Conservation (phyloP, 495 filamentous ascomycete species). For the Aspergillus cristatus region DNA sequence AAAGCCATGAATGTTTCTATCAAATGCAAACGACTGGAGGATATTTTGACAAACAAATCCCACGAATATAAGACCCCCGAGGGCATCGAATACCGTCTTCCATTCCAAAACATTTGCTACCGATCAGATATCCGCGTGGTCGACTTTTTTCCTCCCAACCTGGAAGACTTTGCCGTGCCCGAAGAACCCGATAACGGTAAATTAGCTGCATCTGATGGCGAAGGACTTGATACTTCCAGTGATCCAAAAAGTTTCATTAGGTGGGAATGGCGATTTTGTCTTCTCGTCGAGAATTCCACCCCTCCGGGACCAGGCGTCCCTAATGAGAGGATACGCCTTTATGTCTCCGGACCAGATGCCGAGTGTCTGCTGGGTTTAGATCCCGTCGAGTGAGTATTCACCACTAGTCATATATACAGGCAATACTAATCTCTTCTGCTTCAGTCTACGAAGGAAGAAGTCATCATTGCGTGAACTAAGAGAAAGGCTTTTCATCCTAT, state of each 20-base stretch:
- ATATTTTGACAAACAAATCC: conserved; percentile 30
- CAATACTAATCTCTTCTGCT: conserved; percentile 1
- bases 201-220: conserved; percentile 32
- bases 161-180: conserved; percentile 65
- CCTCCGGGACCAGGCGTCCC: conserved; percentile 19
- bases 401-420: neutral
- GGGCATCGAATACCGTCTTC: conserved; percentile 38
- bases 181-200: conserved; percentile 34
- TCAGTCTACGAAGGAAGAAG: conserved; percentile 46
- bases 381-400: conserved; percentile 51
- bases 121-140: conserved; percentile 60
- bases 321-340: conserved; percentile 46
- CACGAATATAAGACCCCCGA: conserved; percentile 33
- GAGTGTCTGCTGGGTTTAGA: conserved; percentile 57
- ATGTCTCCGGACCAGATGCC: conserved; percentile 56
- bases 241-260: conserved; percentile 9
- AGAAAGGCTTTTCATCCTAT: conserved; percentile 69
- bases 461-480: conserved; percentile 40
- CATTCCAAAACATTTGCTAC: conserved; percentile 72
- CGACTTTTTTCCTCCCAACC: conserved; percentile 63
- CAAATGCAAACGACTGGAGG: conserved; percentile 15
- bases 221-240: conserved; percentile 23
- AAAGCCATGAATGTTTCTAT: no score
- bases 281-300: conserved; percentile 57
- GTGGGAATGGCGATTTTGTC: conserved; percentile 76